Conservation (phyloP, 139 green algal genomes). For the Astrephomene gubernaculifera region DNA sequence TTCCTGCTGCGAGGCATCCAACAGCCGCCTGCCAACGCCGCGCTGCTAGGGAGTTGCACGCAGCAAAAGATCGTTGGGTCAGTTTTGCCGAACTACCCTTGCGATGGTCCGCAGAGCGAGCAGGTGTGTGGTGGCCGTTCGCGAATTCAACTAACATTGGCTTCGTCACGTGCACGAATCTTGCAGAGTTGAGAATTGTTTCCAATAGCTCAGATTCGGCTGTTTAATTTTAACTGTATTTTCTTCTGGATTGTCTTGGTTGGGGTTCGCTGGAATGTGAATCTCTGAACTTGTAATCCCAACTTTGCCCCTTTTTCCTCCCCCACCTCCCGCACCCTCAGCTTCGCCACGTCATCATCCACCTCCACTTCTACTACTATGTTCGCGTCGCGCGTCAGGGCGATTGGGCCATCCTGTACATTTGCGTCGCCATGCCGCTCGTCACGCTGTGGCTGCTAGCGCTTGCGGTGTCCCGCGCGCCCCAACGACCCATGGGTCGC, state of each 20-base stretch:
- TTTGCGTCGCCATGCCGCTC: not conserved
- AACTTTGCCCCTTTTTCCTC: no score
- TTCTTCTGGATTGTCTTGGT: no score
- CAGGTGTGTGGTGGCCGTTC: no score
- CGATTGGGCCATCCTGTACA: slow-evolving; percentile 28
- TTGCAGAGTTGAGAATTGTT: no score
- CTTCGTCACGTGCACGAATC: no score
- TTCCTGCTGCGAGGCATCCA: slow-evolving; percentile 19
- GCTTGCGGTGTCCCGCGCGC: not conserved
- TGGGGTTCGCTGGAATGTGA: no score
- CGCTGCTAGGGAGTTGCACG: not conserved
- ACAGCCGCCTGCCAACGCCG: not conserved
- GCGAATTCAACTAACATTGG: no score
- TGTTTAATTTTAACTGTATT: no score
- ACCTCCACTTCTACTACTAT: not conserved
- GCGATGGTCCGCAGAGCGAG: not conserved
- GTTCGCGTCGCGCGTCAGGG: not conserved
- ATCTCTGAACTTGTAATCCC: no score
- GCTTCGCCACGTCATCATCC: not conserved
- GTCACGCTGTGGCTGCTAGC: slow-evolving; percentile 11
- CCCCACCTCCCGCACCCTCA: not conserved
- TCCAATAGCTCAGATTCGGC: not conserved
- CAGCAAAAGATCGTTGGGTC: not conserved
- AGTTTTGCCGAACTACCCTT: not conserved
- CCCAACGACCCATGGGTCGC: not conserved